Evolutionary conservation across 2,329 filamentous ascomycete species (phyloP).

Genomic region (Dothidotthia symphoricarpi): DNA sequence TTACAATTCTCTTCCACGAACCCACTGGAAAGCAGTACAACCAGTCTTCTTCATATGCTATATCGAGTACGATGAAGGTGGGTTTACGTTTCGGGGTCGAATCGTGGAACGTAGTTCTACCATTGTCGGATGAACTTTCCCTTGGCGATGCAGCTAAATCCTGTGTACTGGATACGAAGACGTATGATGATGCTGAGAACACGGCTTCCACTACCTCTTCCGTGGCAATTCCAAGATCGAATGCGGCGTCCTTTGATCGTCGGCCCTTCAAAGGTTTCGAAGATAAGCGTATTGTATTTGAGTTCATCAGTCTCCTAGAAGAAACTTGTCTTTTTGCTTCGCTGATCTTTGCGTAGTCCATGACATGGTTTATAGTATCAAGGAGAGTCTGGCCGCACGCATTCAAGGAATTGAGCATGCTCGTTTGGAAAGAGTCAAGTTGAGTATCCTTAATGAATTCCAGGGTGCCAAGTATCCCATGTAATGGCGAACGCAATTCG

Average conservation of each 20-base stretch:
- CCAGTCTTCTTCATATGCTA: conserved; percentile 40
- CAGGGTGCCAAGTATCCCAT: conserved; percentile 44
- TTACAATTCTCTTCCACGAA: conserved; percentile 37
- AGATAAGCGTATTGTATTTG: conserved; percentile 27
- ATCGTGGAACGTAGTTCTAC: not conserved
- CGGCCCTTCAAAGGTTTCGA: conserved; percentile 33
- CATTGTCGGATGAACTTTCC: conserved; percentile 4
- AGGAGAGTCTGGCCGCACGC: conserved; percentile 51
- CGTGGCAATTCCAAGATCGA: conserved; percentile 20
- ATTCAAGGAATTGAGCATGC: conserved; percentile 47
- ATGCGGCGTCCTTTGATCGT: conserved; percentile 14
- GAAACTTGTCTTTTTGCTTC: conserved; percentile 37
- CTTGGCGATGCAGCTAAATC: conserved; percentile 6
- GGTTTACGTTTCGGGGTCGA: conserved; percentile 11
- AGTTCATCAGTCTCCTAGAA: conserved; percentile 33
- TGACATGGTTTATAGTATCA: conserved; percentile 44
- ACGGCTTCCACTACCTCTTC: conserved; percentile 29
- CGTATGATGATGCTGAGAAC: conserved; percentile 37
- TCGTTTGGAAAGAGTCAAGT: conserved; percentile 43
- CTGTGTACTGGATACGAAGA: conserved; percentile 12
- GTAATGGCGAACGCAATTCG: conserved; percentile 50
- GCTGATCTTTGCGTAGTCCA: conserved; percentile 33
- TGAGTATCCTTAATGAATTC: conserved; percentile 51
- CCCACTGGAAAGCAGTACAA: conserved; percentile 43
- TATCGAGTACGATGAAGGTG: conserved; percentile 30